phyloP scores from a whole-genome alignment of 2,329 filamentous ascomycete species.

The Sclerotinia borealis region DNA sequence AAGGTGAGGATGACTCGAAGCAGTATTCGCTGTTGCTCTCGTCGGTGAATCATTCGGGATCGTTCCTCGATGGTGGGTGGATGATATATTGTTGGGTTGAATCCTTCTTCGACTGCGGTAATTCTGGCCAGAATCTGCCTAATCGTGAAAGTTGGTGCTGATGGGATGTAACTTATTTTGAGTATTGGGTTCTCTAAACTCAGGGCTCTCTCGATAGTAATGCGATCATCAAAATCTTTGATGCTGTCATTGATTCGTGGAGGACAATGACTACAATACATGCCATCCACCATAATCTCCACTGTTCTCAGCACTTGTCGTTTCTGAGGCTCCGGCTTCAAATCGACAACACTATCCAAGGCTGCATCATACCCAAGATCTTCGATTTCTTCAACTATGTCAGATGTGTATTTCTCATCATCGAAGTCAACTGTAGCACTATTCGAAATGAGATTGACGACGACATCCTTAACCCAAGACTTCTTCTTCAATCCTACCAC shows the following conservation, averaged over 20 bases:
- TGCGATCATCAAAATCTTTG: conserved; percentile 42
- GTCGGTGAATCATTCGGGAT: conserved; percentile 63
- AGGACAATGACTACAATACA: conserved; percentile 70
- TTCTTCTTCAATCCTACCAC: conserved; percentile 42
- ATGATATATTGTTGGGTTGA: conserved; percentile 67
- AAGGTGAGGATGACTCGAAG: conserved; percentile 65
- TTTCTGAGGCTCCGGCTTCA: conserved; percentile 21
- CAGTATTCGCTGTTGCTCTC: conserved; percentile 63
- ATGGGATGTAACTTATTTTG: conserved; percentile 63
- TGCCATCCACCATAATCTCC: conserved; percentile 61
- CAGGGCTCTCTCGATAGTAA: conserved; percentile 46
- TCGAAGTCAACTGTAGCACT: conserved; percentile 43
- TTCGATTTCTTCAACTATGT: conserved; percentile 45
- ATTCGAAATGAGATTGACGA: conserved; percentile 47
- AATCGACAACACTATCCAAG: conserved; percentile 43
- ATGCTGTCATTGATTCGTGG: conserved; percentile 50
- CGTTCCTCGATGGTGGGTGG: conserved; percentile 79
- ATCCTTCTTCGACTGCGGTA: conserved; percentile 55
- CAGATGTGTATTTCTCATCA: conserved; percentile 39
- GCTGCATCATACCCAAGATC: conserved; percentile 61
- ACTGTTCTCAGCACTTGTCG: conserved; percentile 42
- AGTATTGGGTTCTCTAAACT: conserved; percentile 61
- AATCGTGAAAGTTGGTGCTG: conserved; percentile 64
- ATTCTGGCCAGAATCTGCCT: conserved; percentile 67
- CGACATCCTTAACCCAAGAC: conserved; percentile 42